Evolutionary conservation across 352 stramenopile species (phyloP).

Genomic region (Globisporangium perplexum): DNA sequence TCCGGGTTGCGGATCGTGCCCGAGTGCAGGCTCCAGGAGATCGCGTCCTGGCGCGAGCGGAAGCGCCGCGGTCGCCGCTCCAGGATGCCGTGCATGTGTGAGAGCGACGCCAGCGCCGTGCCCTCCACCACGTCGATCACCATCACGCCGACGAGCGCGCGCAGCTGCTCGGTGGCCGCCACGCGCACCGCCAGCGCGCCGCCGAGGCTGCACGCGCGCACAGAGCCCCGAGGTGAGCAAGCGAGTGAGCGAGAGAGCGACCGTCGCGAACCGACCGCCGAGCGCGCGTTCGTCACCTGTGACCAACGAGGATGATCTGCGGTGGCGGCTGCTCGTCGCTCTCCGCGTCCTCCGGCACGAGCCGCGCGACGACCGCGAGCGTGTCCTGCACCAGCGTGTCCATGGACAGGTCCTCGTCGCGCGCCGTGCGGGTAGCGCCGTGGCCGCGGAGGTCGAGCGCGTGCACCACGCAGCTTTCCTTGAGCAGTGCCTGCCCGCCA

Average conservation of each 20-base stretch:
- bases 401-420: constrained; percentile 74
- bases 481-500: constrained; percentile 59
- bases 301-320: constrained; percentile 71
- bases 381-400: constrained; percentile 67
- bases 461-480: constrained; percentile 70
- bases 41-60: constrained; percentile 56
- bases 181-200: constrained; percentile 78
- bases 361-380: constrained; percentile 42
- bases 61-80: constrained; percentile 65
- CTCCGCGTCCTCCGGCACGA: constrained; percentile 32
- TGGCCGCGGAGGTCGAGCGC: constrained; percentile 84
- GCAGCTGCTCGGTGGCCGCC: constrained; percentile 43
- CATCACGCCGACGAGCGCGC: constrained; percentile 73
- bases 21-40: constrained; percentile 77
- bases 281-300: constrained; percentile 38
- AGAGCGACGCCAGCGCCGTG: constrained; percentile 78
- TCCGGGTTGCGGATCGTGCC: constrained; percentile 71
- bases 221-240: background rate
- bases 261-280: too few relatives aligned
- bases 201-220: constrained; percentile 46
- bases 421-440: constrained; percentile 46
- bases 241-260: background rate
- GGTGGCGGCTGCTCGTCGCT: constrained; percentile 19
- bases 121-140: constrained; percentile 89
- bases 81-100: constrained; percentile 82